Base-by-base conservation (phyloP, 805 yeast genomes). In the Wickerhamiella lipophila region DNA sequence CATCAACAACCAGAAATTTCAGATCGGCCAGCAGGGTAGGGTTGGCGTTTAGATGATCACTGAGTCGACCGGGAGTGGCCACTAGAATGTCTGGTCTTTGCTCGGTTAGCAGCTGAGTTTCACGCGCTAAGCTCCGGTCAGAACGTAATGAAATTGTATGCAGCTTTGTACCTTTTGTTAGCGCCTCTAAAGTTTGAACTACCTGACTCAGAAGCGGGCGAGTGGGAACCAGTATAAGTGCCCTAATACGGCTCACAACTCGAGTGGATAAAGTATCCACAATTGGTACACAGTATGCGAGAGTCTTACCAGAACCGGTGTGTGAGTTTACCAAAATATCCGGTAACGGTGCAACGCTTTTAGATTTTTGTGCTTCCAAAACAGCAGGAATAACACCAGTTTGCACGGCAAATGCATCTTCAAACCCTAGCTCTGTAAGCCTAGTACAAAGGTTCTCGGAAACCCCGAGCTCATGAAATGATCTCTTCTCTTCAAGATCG, bases 251-350 rank as follows among this genome's bases (percentile, higher is more conserved):
- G 1, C 94, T 88, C 1, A 86, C 86, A 1, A 74, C 68, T 50
- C 95, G 72, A 7, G 66, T 64, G 7, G 40, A 16, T 13, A 71
- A 66, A 47, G 89, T 67, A 52, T 88, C 87, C 2, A 92, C 71
- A 6, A 92, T 73, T 1, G 98, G 97, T 1, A 89, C 72, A 46
- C 78, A 72, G 59, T 89, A 89, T 1, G 96, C 94, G 49, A 92
- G 68, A 0, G 98, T 89, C 61, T 89, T 89, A 58, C 98, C 98
- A 0, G 95, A 83, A 39, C 98, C 98, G 0, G 98, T 89, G 9
- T 94, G 77, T 1, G 98, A 95, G 64, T 89, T 88, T 5, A 89
- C 95, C 41, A 89, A 68, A 16, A 87, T 64, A 64, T 92, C 95
- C 9, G 63, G 58, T 50, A 68, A 69, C 6, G 69, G 71, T n/a